Evolutionary conservation across 345 rosid genomes (phyloP).

Genomic region (Syzygium grande): DNA sequence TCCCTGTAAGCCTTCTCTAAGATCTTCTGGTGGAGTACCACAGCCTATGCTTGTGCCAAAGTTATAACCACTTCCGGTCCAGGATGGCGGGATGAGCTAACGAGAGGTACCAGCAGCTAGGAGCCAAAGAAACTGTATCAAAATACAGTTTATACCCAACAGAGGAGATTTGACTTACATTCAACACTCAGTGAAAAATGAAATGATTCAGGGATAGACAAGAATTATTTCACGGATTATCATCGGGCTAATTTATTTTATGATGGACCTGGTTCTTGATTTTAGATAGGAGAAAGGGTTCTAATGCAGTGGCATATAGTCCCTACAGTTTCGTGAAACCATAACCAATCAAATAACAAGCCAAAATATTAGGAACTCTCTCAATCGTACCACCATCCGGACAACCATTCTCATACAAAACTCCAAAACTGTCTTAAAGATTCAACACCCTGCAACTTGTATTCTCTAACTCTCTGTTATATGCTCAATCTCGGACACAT

Average conservation of each 20-base stretch:
- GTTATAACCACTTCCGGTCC: too few species aligned
- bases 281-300: neutral
- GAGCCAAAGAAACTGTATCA: neutral
- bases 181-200: neutral
- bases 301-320: neutral
- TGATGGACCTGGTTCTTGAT: neutral
- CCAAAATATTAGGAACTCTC: neutral
- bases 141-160: neutral
- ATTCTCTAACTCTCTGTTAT: neutral
- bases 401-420: neutral
- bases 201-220: neutral
- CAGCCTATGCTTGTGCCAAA: too few species aligned
- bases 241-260: neutral
- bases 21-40: too few species aligned
- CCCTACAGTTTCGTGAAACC: neutral
- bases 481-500: too few species aligned
- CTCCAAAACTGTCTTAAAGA: neutral
- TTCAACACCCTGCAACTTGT: neutral
- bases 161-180: neutral
- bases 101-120: neutral
- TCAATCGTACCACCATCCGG: neutral
- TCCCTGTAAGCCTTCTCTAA: too few species aligned
- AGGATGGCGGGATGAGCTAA: too few species aligned
- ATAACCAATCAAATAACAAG: neutral
- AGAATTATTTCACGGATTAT: neutral